Percentiles rank a stretch among this genome's conserved stretches.
phyloP scores from a whole-genome alignment of 352 stramenopile species.

The Pythium vanterpoolii region DNA sequence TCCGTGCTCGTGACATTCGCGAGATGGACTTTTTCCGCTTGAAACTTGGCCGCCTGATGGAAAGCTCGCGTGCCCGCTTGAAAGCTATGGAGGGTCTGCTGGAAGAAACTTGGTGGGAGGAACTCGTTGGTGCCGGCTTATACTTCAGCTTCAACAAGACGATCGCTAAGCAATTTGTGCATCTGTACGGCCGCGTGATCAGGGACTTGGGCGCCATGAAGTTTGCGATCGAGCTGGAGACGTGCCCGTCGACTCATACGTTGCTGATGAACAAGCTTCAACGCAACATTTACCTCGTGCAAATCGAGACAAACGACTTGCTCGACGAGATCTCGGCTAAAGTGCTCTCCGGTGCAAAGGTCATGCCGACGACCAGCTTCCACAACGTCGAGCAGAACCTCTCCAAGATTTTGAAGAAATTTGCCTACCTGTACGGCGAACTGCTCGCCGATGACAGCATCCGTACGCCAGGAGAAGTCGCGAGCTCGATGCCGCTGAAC shows the following conservation, averaged over 20 bases:
- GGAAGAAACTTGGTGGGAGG: slow-evolving; percentile 73
- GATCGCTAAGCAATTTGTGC: slow-evolving; percentile 61
- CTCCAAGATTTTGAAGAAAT: slow-evolving; percentile 52
- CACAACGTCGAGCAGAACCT: slow-evolving; percentile 47
- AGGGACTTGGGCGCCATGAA: slow-evolving; percentile 68
- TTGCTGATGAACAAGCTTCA: slow-evolving; percentile 65
- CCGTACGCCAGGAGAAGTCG: slow-evolving; percentile 45
- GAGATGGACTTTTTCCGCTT: slow-evolving; percentile 75
- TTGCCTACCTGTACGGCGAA: slow-evolving; percentile 51
- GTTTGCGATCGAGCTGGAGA: slow-evolving; percentile 68
- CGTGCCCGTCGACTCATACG: slow-evolving; percentile 54
- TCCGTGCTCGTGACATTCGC: slow-evolving; percentile 65
- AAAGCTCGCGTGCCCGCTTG: slow-evolving; percentile 28
- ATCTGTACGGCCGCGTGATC: slow-evolving; percentile 52
- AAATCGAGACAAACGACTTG: slow-evolving; percentile 59
- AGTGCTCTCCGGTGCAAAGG: slow-evolving; percentile 21
- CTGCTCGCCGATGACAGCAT: slow-evolving; percentile 36
- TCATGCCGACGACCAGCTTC: slow-evolving; percentile 48
- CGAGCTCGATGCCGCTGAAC: slow-evolving; percentile 68
- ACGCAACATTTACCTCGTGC: slow-evolving; percentile 60
- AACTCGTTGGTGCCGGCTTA: slow-evolving; percentile 48
- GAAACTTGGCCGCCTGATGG: slow-evolving; percentile 44
- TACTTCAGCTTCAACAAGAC: slow-evolving; percentile 74
- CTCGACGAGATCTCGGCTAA: slow-evolving; percentile 59
- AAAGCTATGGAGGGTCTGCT: slow-evolving; percentile 52